Evolutionary conservation across 805 yeast genomes (phyloP), one percentile per base, ranked within the genome.

Genomic region (Kodamaea jinghongensis): DNA sequence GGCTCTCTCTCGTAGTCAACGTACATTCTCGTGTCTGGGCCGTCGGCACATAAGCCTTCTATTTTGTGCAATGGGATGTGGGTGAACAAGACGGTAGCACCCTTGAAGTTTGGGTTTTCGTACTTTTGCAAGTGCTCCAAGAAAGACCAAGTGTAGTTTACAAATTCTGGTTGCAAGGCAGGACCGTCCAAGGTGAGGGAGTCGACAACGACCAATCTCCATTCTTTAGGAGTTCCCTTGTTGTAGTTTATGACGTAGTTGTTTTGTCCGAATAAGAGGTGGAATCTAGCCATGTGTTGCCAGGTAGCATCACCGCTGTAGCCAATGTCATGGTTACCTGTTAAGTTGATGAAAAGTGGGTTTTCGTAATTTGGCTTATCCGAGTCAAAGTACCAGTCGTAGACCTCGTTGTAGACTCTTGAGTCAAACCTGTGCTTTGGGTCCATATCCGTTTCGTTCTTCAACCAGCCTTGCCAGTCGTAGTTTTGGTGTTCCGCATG

Each of bases 321-420:
- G 0, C 99, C 99, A 34, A 91, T 81, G 59, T 93, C 99, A 58
- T 93, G 99, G 58, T 93, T 93, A 2, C 99, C 99, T 1, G 95
- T 82, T 34, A 93, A 67, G 58, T 93, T 93, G 45, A 88, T 75
- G 54, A 91, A 78, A 27, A 86, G 62, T 8, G 87, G 90, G 43
- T 77, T 78, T 26, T 73, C 70, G 14, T 58, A 67, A 48, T 67
- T 65, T 22, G 72, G 71, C 22, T 28, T 51, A 7, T 36, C 37
- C n/a, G 27, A 31, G 6, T 56, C 53, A 17, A 72, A 53, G 28
- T 71, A 67, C 95, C 95, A 86, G 51, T 82, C 84, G 47, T 78
- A 76, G 4, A 82, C 76, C 56, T 84, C 78, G 34, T 64, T 60
- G 53, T 75, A 81, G 6, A 52, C 60, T 25, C 74, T 51, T 3